phyloP scores from a whole-genome alignment of 2,329 filamentous ascomycete genomes.

The Ophiostoma angusticollis region DNA sequence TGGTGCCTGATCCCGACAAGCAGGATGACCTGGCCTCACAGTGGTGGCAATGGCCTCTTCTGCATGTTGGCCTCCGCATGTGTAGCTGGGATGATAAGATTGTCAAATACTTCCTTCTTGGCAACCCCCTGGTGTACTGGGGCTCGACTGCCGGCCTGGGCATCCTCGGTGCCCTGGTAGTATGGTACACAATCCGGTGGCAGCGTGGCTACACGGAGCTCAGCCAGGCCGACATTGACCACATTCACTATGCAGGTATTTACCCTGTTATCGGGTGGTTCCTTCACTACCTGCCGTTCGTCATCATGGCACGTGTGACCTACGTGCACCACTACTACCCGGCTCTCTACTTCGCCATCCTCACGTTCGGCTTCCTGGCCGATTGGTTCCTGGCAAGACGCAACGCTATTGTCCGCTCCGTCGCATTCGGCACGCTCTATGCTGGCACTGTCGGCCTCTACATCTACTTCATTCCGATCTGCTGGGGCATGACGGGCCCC shows the following conservation, averaged over 20 bases:
- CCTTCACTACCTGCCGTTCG: constrained; percentile 89
- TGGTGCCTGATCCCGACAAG: constrained; percentile 96
- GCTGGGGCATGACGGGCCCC: constrained; percentile 85
- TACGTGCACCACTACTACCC: constrained; percentile 99
- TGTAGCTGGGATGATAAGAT: constrained; percentile 94
- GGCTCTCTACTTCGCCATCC: constrained; percentile 91
- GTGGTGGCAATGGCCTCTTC: constrained; percentile 97
- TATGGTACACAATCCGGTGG: constrained; percentile 87
- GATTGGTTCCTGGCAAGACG: constrained; percentile 70
- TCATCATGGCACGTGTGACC: constrained; percentile 95
- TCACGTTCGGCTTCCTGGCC: constrained; percentile 73
- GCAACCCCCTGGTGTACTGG: constrained; percentile 96
- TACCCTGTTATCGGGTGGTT: constrained; percentile 93
- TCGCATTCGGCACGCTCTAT: constrained; percentile 65
- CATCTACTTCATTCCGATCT: constrained; percentile 81
- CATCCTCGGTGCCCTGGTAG: constrained; percentile 56
- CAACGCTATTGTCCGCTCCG: constrained; percentile 49
- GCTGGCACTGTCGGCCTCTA: constrained; percentile 66
- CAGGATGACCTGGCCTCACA: constrained; percentile 93
- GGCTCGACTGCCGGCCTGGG: constrained; percentile 70
- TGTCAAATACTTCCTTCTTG: constrained; percentile 96
- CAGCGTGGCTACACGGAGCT: constrained; percentile 88
- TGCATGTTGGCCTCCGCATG: constrained; percentile 93
- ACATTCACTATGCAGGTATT: constrained; percentile 84
- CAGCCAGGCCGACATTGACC: constrained; percentile 67